Evolutionary conservation across 208 protist species (phyloP).

Genomic region (Phytomonas sp.): DNA sequence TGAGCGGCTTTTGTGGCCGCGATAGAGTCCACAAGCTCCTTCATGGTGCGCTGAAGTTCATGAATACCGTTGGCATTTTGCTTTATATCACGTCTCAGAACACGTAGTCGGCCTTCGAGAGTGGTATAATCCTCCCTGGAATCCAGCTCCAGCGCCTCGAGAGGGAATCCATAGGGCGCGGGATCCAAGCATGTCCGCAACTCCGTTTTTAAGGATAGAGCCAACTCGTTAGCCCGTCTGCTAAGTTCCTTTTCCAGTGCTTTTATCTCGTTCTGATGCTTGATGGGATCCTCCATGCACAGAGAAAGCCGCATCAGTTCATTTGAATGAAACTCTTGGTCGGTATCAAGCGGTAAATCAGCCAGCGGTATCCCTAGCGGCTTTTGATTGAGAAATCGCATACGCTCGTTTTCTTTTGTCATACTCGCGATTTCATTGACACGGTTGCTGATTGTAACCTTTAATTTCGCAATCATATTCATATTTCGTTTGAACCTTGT

Average conservation of each 20-base stretch:
- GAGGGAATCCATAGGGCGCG: slow-evolving; percentile 53
- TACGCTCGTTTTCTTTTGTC: slow-evolving; percentile 62
- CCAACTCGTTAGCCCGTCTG: slow-evolving; percentile 43
- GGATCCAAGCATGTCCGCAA: slow-evolving; percentile 51
- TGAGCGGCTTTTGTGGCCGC: slow-evolving; percentile 31
- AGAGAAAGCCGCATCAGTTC: slow-evolving; percentile 50
- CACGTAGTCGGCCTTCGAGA: slow-evolving; percentile 43
- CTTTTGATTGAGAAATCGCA: slow-evolving; percentile 53
- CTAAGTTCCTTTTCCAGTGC: slow-evolving; percentile 59
- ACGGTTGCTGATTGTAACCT: slow-evolving; percentile 43
- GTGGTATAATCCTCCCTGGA: slow-evolving; percentile 39
- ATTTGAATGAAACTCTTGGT: slow-evolving; percentile 43
- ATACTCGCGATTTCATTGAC: slow-evolving; percentile 51
- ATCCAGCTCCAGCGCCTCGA: slow-evolving; percentile 58
- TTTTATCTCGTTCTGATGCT: slow-evolving; percentile 29
- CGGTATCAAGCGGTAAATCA: slow-evolving; percentile 56
- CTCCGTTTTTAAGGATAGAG: slow-evolving; percentile 23
- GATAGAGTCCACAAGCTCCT: slow-evolving; percentile 30
- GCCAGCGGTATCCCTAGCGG: slow-evolving; percentile 44
- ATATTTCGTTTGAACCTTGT: slow-evolving; percentile 21
- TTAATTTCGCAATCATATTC: slow-evolving; percentile 25
- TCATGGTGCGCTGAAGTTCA: slow-evolving; percentile 38
- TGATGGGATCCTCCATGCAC: slow-evolving; percentile 34
- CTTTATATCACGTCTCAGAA: slow-evolving; percentile 43
- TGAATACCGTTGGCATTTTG: slow-evolving; percentile 37